phyloP scores from a whole-genome alignment of 2,329 filamentous ascomycete genomes.

The Shiraia sp. region DNA sequence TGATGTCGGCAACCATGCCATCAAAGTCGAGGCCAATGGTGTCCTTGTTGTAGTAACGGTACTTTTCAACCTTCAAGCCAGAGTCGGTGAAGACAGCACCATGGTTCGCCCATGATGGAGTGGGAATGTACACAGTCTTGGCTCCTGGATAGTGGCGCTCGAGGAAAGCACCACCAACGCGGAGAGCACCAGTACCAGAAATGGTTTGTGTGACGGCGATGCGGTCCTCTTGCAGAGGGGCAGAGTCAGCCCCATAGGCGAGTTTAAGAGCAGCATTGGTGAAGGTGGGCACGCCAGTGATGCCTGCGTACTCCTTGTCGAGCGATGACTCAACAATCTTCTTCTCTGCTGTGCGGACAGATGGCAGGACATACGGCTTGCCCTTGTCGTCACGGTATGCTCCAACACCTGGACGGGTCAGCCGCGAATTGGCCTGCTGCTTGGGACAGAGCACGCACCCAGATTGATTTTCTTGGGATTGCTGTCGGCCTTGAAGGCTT shows the following conservation, averaged over 20 bases:
- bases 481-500: conserved; percentile 97
- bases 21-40: conserved; percentile 98
- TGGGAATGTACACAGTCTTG: conserved; percentile 97
- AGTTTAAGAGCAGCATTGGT: conserved; percentile 88
- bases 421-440: conserved; percentile 4
- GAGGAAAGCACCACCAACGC: conserved; percentile 93
- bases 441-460: conserved; percentile 56
- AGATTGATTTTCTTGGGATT: conserved; percentile 98
- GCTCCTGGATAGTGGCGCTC: conserved; percentile 85
- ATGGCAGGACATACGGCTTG: conserved; percentile 97
- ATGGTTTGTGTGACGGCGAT: conserved; percentile 96
- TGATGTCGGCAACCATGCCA: conserved; percentile 87
- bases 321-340: conserved; percentile 76
- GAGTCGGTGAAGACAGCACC: conserved; percentile 93
- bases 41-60: conserved; percentile 99
- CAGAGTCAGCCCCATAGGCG: conserved; percentile 82
- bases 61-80: conserved; percentile 88
- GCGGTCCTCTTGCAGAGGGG: conserved; percentile 72
- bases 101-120: conserved; percentile 97
- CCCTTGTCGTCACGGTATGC: conserved; percentile 98
- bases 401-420: conserved; percentile 72
- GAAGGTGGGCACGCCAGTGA: conserved; percentile 94
- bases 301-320: conserved; percentile 98
- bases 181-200: conserved; percentile 93
- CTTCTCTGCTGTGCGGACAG: conserved; percentile 85